phyloP scores from a whole-genome alignment of 2,329 filamentous ascomycete genomes.

The Incumbomyces lentus region DNA sequence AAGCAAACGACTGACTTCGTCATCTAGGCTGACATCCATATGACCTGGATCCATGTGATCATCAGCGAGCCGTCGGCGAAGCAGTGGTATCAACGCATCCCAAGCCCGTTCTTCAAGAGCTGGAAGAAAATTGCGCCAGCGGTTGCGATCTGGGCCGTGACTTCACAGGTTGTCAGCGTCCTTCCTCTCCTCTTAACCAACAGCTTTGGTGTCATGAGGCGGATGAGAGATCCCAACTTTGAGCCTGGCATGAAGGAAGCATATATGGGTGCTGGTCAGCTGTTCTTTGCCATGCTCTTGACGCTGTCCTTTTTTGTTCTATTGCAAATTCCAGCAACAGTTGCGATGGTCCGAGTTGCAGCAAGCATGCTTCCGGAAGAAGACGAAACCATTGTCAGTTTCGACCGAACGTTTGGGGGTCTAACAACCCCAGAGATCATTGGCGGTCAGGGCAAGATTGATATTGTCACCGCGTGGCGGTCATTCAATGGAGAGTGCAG shows the following conservation, averaged over 20 bases:
- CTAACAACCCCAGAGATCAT: slow-evolving; percentile 64
- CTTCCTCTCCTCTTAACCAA: slow-evolving; percentile 33
- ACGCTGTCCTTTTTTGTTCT: slow-evolving; percentile 44
- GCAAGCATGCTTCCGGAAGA: slow-evolving; percentile 75
- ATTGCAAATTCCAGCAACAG: slow-evolving; percentile 63
- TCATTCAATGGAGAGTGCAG: slow-evolving; percentile 65
- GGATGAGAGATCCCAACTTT: slow-evolving; percentile 24
- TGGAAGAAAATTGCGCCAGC: slow-evolving; percentile 64
- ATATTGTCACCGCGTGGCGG: slow-evolving; percentile 66
- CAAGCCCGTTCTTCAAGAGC: slow-evolving; percentile 52
- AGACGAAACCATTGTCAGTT: slow-evolving; percentile 74
- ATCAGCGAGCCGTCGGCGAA: slow-evolving; percentile 59
- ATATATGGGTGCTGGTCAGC: slow-evolving; percentile 28
- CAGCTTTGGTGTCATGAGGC: slow-evolving; percentile 39
- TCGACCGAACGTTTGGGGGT: slow-evolving; percentile 77
- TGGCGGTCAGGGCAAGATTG: slow-evolving; percentile 60
- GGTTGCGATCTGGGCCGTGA: slow-evolving; percentile 50
- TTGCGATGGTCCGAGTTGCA: slow-evolving; percentile 72
- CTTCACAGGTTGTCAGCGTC: slow-evolving; percentile 38
- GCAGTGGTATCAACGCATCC: slow-evolving; percentile 60
- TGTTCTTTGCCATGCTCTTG: slow-evolving; percentile 39
- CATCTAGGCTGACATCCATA: slow-evolving; percentile 6
- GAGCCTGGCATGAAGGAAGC: slow-evolving; percentile 26
- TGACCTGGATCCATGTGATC: slow-evolving; percentile 42
- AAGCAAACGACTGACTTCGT: background rate